These are phyloP conservation scores for Stentor roeselii DNA, from an alignment of 73 alveolate species.

Conservation along the genomic window DNA sequence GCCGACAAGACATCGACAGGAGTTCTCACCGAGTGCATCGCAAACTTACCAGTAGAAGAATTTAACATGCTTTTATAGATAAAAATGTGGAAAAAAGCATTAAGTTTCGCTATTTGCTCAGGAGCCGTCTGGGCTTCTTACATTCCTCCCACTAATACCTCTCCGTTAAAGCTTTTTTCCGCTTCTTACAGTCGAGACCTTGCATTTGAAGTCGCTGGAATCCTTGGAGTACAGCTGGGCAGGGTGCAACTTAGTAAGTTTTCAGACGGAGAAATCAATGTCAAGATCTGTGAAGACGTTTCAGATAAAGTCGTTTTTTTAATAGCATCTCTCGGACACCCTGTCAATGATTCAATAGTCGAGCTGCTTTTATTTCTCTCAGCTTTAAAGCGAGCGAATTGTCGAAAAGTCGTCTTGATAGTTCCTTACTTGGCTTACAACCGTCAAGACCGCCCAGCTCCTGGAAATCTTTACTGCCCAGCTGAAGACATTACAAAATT, in stretches of 20 bases:
- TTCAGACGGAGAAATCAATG: slow-evolving; percentile 1
- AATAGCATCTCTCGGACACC: not conserved
- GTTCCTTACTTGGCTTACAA: slow-evolving; percentile 17
- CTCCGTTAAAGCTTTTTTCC: not conserved
- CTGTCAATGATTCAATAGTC: not conserved
- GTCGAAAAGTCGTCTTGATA: not conserved
- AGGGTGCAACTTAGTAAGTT: not conserved
- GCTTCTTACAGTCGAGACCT: not conserved
- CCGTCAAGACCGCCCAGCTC: not conserved
- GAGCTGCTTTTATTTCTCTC: not conserved
- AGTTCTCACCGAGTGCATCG: not conserved
- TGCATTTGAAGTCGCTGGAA: slow-evolving; percentile 13
- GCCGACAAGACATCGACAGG: not conserved
- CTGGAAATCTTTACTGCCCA: not conserved
- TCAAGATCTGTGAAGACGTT: not conserved
- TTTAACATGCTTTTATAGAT: slow-evolving; percentile 15
- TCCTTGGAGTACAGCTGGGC: slow-evolving; percentile 1
- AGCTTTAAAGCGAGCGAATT: not conserved
- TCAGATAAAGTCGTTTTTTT: slow-evolving; percentile 5
- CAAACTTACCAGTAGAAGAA: slow-evolving; percentile 18
- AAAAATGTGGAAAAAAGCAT: too few species aligned
- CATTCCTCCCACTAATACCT: slow-evolving; percentile 3
- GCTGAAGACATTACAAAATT: not conserved
- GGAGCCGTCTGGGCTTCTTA: too few species aligned
- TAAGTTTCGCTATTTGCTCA: too few species aligned